Evolutionary conservation across 352 stramenopile genomes (phyloP).

Genomic region (Albugo laibachii): DNA sequence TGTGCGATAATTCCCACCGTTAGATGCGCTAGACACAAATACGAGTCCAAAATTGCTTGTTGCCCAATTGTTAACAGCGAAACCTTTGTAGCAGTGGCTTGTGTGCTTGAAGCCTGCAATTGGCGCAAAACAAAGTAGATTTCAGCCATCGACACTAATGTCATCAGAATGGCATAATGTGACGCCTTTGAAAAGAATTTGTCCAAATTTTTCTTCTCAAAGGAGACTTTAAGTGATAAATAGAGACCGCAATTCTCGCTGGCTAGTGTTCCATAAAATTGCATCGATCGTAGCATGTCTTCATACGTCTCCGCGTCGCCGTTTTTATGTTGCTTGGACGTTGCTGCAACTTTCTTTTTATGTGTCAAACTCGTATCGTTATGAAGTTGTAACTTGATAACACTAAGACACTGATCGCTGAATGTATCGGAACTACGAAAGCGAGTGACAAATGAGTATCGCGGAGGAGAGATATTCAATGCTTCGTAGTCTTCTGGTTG

Average conservation of each 20-base stretch:
- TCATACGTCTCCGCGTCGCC: slow-evolving; percentile 11
- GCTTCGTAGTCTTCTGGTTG: slow-evolving; percentile 42
- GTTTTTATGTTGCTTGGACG: slow-evolving; percentile 15
- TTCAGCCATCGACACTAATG: slow-evolving; percentile 65
- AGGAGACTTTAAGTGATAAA: slow-evolving; percentile 47
- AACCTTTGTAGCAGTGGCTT: slow-evolving; percentile 64
- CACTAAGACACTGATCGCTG: slow-evolving; percentile 67
- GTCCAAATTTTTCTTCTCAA: slow-evolving; percentile 69
- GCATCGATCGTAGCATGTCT: slow-evolving; percentile 21
- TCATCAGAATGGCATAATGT: slow-evolving; percentile 67
- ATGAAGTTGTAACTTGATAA: slow-evolving; percentile 47
- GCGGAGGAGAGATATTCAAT: slow-evolving; percentile 59
- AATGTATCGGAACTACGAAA: slow-evolving; percentile 68
- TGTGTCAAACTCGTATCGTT: slow-evolving; percentile 14
- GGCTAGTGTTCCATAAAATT: slow-evolving; percentile 32
- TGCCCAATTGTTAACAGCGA: slow-evolving; percentile 67
- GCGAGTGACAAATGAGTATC: slow-evolving; percentile 53
- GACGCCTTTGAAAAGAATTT: slow-evolving; percentile 65
- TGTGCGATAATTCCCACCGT: slow-evolving; percentile 84
- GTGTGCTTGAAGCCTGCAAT: slow-evolving; percentile 66
- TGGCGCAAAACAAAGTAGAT: slow-evolving; percentile 75
- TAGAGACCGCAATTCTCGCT: slow-evolving; percentile 67
- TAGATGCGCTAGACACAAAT: slow-evolving; percentile 90
- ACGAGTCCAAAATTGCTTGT: slow-evolving; percentile 84
- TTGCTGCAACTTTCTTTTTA: slow-evolving; percentile 1